Evolutionary conservation across 192 early-diverging fungal species (phyloP), one percentile per base, ranked within the genome.

Genomic region (Linnemannia exigua): DNA sequence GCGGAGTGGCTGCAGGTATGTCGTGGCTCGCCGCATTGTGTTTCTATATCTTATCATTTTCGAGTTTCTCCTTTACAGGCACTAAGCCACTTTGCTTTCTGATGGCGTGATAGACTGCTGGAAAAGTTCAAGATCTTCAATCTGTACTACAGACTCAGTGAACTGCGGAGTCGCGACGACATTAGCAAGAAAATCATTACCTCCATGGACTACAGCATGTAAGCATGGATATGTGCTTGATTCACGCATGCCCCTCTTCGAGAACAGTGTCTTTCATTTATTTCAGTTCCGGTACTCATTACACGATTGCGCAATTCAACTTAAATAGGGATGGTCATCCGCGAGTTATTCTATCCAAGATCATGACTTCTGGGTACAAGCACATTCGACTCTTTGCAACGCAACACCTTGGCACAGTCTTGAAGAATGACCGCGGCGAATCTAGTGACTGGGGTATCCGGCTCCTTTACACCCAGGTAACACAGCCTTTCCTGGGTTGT

Each of bases 311-410:
- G 20, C 33, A n/a, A 31, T 46, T 48, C 7, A 63, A 76, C 52
- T 31, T 51, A 19, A 17, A 31, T 77, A 94, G 94, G 50, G 95
- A 97, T 74, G 95, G 95, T 0, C 96, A 97, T 85, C 91, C 95
- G 0, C 90, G 96, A 11, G 91, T 96, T 8, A 88, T 97, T 6
- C 77, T 97, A 6, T 95, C 94, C 37, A 97, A 97, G 81, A 88
- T 97, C 19, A 94, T 97, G 93, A 95, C 95, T 3, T 95, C 95
- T 11, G 94, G 95, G 0, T 95, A 97, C 76, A 96, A 96, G 58
- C 90, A 91, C 36, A 92, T 96, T 37, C 93, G 96, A 1, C 80
- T 96, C 14, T 96, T 93, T 82, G 91, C 96, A 7, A 97, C 96
- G 0, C 81, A 92, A 70, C 92, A 94, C 78, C 79, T 96, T 8